A percentile compares a stretch with the other conserved stretches of the same genome.
These are phyloP conservation scores for Mycosphaerella arachidis DNA, from an alignment of 2,329 filamentous ascomycete species.

Conservation along the genomic window DNA sequence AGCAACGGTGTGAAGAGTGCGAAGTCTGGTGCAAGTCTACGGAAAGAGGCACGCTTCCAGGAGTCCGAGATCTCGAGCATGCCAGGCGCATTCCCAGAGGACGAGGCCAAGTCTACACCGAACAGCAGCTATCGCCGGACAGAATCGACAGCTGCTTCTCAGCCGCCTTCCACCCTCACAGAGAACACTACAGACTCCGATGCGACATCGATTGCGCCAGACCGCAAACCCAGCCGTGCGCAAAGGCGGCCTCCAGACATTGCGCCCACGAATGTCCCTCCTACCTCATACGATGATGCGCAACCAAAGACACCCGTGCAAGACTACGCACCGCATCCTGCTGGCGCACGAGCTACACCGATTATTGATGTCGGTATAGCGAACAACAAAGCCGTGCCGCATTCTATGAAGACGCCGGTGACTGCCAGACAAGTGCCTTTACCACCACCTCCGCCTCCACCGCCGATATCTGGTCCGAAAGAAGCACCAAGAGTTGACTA, in stretches of 20 bases:
- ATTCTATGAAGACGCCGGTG: slow-evolving; percentile 31
- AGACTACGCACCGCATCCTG: slow-evolving; percentile 34
- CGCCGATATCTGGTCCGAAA: slow-evolving; percentile 59
- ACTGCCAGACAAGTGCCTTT: slow-evolving; percentile 33
- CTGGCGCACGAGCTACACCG: slow-evolving; percentile 34
- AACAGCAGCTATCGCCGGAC: slow-evolving; percentile 34
- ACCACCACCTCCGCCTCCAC: slow-evolving; percentile 69
- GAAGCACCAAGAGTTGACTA: slow-evolving; percentile 86
- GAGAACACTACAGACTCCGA: slow-evolving; percentile 43
- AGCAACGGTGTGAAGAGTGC: slow-evolving; percentile 34
- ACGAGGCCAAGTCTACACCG: slow-evolving; percentile 36
- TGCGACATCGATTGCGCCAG: slow-evolving; percentile 43
- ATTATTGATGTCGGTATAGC: slow-evolving; percentile 42
- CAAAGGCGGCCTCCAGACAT: slow-evolving; percentile 23
- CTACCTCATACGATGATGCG: slow-evolving; percentile 40
- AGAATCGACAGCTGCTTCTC: slow-evolving; percentile 31
- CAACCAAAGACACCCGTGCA: slow-evolving; percentile 44
- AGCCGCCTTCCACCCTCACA: slow-evolving; percentile 39
- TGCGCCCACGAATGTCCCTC: slow-evolving; percentile 37
- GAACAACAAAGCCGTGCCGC: slow-evolving; percentile 42
- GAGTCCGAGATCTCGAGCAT: slow-evolving; percentile 42
- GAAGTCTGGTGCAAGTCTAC: slow-evolving; percentile 42
- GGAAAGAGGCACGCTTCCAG: slow-evolving; percentile 35
- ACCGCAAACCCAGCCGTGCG: slow-evolving; percentile 31
- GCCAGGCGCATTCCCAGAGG: slow-evolving; percentile 32